Percentiles rank a stretch among this genome's conserved stretches.
Conservation (phyloP, 2,329 filamentous ascomycete species). For the Cordyceps tenuipes region DNA sequence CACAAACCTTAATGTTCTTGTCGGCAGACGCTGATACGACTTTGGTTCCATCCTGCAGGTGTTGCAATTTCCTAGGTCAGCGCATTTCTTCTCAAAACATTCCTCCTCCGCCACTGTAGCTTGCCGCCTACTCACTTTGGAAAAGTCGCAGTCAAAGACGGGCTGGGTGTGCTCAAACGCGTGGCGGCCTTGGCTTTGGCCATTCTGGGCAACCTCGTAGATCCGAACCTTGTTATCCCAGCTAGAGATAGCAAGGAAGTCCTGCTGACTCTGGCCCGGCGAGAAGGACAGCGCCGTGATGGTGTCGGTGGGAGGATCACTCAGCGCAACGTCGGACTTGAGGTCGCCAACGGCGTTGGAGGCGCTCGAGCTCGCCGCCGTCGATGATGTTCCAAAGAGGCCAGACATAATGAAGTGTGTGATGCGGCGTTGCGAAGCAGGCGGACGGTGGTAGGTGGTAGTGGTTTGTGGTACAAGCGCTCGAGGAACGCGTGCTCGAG, state of each 20-base stretch:
- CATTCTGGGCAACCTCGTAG: slow-evolving; percentile 76
- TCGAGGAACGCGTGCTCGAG: slow-evolving; percentile 5
- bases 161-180: slow-evolving; percentile 79
- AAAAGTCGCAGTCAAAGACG: slow-evolving; percentile 79
- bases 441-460: background rate
- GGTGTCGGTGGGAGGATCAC: slow-evolving; percentile 74
- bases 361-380: slow-evolving; percentile 34
- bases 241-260: slow-evolving; percentile 82
- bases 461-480: background rate
- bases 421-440: background rate
- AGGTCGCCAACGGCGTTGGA: slow-evolving; percentile 80
- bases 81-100: background rate
- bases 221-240: slow-evolving; percentile 99
- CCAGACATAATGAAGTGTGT: slow-evolving; percentile 47
- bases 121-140: slow-evolving; percentile 57
- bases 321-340: slow-evolving; percentile 76
- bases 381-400: slow-evolving; percentile 44
- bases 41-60: slow-evolving; percentile 75
- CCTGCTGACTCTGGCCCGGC: slow-evolving; percentile 45
- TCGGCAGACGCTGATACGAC: slow-evolving; percentile 82
- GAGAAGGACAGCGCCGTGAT: slow-evolving; percentile 85
- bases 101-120: background rate
- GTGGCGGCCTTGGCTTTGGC: slow-evolving; percentile 76
- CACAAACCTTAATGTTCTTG: slow-evolving; percentile 82
- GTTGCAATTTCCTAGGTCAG: background rate